Percentiles rank a stretch among this genome's conserved stretches.
phyloP scores from a whole-genome alignment of 495 filamentous ascomycete genomes.

The Chaetomium cochliodes region DNA sequence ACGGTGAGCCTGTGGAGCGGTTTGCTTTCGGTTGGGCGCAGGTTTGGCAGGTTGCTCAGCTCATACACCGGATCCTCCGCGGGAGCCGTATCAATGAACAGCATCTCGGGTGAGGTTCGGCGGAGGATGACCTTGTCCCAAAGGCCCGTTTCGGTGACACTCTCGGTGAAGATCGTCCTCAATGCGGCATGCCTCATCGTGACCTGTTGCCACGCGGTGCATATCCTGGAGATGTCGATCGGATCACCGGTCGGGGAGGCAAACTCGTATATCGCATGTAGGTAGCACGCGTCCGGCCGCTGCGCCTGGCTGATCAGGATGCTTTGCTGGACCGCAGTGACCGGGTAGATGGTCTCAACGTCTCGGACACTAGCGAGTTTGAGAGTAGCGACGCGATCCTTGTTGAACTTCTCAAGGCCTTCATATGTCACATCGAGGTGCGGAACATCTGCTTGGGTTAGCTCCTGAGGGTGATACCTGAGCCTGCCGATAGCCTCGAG shows the following conservation, averaged over 20 bases:
- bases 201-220: slow-evolving; percentile 47
- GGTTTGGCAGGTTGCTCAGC: slow-evolving; percentile 42
- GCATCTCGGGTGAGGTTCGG: slow-evolving; percentile 46
- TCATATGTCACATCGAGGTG: slow-evolving; percentile 61
- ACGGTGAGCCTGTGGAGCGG: slow-evolving; percentile 49
- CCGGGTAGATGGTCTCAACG: slow-evolving; percentile 59
- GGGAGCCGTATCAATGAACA: slow-evolving; percentile 47
- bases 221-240: slow-evolving; percentile 45
- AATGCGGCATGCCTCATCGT: slow-evolving; percentile 41
- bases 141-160: slow-evolving; percentile 41
- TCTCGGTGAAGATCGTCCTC: slow-evolving; percentile 47
- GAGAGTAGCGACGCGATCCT: slow-evolving; percentile 49
- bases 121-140: slow-evolving; percentile 46
- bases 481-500: slow-evolving; percentile 51
- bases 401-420: slow-evolving; percentile 53
- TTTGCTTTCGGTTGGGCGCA: slow-evolving; percentile 37
- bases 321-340: slow-evolving; percentile 66
- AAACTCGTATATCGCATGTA: slow-evolving; percentile 62
- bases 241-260: slow-evolving; percentile 39
- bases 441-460: slow-evolving; percentile 62
- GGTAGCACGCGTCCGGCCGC: slow-evolving; percentile 58
- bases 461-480: slow-evolving; percentile 46
- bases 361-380: slow-evolving; percentile 46
- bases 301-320: slow-evolving; percentile 61
- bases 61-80: slow-evolving; percentile 44